Conservation (phyloP, 106 monocot species). For the Dioscorea dumetorum region DNA sequence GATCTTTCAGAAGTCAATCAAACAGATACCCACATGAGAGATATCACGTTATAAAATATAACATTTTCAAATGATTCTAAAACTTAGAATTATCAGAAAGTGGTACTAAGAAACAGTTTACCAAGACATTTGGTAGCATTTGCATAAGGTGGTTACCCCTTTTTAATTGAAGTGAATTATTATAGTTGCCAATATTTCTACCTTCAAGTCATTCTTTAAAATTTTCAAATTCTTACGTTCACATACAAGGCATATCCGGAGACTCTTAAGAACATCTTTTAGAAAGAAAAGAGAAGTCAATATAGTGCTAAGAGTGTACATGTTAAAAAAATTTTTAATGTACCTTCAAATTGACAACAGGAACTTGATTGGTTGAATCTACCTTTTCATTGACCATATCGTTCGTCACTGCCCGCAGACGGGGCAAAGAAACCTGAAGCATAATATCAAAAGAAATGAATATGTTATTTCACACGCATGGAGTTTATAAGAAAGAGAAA, state of each 20-base stretch:
- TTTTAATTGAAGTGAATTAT: no score
- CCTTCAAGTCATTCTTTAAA: not conserved
- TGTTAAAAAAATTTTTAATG: not conserved
- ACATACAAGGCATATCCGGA: not conserved
- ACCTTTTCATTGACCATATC: constrained; percentile 33
- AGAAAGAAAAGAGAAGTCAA: not conserved
- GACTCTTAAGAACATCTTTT: no score
- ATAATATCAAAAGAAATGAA: not conserved
- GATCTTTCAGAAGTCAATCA: no score
- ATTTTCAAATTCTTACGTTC: not conserved
- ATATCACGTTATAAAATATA: no score
- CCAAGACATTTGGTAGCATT: no score
- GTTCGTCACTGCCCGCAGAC: constrained; percentile 52
- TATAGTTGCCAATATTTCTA: not conserved
- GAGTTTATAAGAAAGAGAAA: not conserved
- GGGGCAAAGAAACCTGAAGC: constrained; percentile 43
- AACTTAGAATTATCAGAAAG: no score
- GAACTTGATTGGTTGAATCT: constrained; percentile 24
- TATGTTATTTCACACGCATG: not conserved
- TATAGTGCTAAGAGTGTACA: not conserved
- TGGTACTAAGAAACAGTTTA: no score
- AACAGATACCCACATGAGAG: no score
- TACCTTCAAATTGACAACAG: constrained; percentile 51
- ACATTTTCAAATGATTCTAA: no score
- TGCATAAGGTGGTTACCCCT: no score